Base-by-base conservation (phyloP, 129 eudicot genomes). In the Kitagawia praeruptora region DNA sequence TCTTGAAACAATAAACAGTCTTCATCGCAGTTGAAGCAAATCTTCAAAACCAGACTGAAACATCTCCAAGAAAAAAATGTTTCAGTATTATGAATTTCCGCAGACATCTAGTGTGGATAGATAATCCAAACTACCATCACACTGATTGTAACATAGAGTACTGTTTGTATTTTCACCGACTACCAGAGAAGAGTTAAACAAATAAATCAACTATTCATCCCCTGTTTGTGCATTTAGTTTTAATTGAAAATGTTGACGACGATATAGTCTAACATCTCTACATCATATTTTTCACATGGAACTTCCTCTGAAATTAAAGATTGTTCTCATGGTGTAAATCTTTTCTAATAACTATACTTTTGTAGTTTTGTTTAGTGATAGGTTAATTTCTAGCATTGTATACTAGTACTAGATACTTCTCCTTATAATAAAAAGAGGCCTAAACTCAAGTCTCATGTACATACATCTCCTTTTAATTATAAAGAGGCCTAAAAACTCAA, bases 31-130 rank as follows among this genome's bases (percentile, higher is more conserved):
- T 77, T 3, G 75, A 48, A 72, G 51, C 83, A 74, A 66, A 67
- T 84, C 18, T 82, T 84, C 67, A 82, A 83, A 25, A 42, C 63
- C 70, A 39, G 47, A 75, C 75, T 16, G 42, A 70, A 72, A 80
- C 45, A 56, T 16, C 19, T 5, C n/a, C 73, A 66, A 27, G 23
- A 78, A 66, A 18, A 78, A 34, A 19, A 8, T 27, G 31, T 7
- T 21, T 61, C 45, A 63, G 14, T 39, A 12, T 56, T n/a, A 25
- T 38, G 4, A 54, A 53, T 41, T 56, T 8, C 37, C n/a, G 10
- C 34, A 21, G 31, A 38, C 76, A 44, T 46, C 11, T 58, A 8
- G 67, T 2, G 14, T 58, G 12, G 31, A 58, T n/a, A 58, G 31
- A 58, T 23, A 21, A 21, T 58, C 9, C 67, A 9, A 21, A 58